Conservation (phyloP, 2,329 filamentous ascomycete genomes). For the Calonectria honghensis region DNA sequence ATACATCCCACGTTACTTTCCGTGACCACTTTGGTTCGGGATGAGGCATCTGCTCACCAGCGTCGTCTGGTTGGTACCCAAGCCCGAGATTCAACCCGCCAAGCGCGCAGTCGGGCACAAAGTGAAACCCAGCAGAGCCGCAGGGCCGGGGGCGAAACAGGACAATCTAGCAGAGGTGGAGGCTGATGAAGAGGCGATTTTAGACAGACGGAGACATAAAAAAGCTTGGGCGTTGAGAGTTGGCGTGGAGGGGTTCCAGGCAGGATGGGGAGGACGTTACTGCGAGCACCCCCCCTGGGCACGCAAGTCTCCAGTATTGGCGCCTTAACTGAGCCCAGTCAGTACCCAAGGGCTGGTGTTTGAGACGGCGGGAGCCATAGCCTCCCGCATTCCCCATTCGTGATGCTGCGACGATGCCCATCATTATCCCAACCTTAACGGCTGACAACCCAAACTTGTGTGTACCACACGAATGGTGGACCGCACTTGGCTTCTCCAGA, state of each 20-base stretch:
- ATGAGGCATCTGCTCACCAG: conserved; percentile 11
- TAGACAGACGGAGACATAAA: conserved; percentile 26
- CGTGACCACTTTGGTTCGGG: not conserved
- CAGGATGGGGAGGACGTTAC: conserved; percentile 18
- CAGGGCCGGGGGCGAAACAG: conserved; percentile 33
- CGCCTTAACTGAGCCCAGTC: conserved; percentile 40
- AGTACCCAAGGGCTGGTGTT: conserved; percentile 32
- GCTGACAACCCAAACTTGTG: conserved; percentile 25
- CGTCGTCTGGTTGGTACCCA: conserved; percentile 40
- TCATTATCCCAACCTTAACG: conserved; percentile 36
- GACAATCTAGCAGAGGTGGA: conserved; percentile 25
- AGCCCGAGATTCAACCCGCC: conserved; percentile 32
- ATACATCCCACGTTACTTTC: not conserved
- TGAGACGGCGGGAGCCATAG: conserved; percentile 39
- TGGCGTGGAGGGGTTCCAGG: conserved; percentile 27
- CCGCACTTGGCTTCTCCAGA: conserved; percentile 31
- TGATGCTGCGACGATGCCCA: conserved; percentile 33
- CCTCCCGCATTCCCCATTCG: conserved; percentile 39
- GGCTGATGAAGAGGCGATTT: conserved; percentile 26
- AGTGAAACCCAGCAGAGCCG: conserved; percentile 39
- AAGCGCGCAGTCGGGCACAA: conserved; percentile 38
- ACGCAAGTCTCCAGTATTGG: conserved; percentile 35
- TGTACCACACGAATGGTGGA: conserved; percentile 31
- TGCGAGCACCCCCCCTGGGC: conserved; percentile 34
- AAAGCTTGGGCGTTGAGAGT: conserved; percentile 27